Percentiles rank a stretch among this genome's conserved stretches.
Evolutionary conservation across 768 basidiomycete genomes (phyloP).

Genomic region (Gautieria morchelliformis): DNA sequence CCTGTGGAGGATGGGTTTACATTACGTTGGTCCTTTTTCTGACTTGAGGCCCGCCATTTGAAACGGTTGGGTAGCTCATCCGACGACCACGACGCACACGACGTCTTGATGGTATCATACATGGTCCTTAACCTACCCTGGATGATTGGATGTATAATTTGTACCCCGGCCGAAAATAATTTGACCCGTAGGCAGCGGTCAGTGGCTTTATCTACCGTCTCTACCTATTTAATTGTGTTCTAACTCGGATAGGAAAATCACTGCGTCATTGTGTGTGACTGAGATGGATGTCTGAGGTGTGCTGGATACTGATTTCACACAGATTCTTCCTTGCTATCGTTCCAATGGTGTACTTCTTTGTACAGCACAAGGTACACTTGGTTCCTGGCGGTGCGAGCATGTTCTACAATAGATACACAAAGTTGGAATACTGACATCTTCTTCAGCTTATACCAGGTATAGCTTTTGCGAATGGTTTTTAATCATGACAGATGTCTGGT

Average conservation of each 20-base stretch:
- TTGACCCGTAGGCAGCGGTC: constrained; percentile 47
- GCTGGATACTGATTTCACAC: neutral
- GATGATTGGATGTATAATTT: constrained; percentile 67
- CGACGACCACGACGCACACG: constrained; percentile 78
- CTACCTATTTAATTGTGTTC: neutral
- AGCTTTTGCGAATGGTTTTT: constrained; percentile 84
- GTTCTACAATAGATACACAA: constrained; percentile 2
- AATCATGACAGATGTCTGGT: constrained; percentile 62
- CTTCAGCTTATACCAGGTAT: constrained; percentile 76
- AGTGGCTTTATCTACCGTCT: neutral
- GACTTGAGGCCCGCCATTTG: neutral
- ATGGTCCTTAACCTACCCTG: constrained; percentile 80
- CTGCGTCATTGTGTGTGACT: constrained; percentile 40
- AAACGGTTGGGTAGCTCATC: constrained; percentile 24
- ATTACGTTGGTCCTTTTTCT: constrained; percentile 41
- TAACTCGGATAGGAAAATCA: constrained; percentile 32
- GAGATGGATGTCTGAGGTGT: constrained; percentile 1
- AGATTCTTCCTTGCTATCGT: constrained; percentile 66
- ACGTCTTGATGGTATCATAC: constrained; percentile 81
- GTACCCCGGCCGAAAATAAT: constrained; percentile 35
- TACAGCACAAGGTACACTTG: constrained; percentile 73
- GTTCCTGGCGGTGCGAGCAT: constrained; percentile 62
- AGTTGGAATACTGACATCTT: neutral
- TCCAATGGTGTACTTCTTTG: constrained; percentile 75
- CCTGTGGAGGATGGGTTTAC: constrained; percentile 89